Conservation (phyloP, 2,329 filamentous ascomycete genomes). For the Talaromyces sp. region DNA sequence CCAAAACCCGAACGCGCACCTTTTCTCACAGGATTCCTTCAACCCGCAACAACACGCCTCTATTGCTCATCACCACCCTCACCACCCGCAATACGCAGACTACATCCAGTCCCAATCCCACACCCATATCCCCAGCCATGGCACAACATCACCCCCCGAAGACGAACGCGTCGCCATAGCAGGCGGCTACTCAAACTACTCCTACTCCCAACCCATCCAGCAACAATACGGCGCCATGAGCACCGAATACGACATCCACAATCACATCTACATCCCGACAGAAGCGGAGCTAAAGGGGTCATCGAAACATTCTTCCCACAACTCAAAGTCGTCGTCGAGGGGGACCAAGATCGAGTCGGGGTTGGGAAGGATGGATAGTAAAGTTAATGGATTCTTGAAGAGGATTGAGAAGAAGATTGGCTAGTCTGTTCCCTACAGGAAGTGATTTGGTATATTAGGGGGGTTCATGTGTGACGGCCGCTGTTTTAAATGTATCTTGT, state of each 20-base stretch:
- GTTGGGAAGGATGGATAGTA: conserved; percentile 41
- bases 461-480: not conserved
- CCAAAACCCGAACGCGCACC: conserved; percentile 37
- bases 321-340: conserved; percentile 34
- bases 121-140: not conserved
- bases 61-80: conserved; percentile 17
- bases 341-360: conserved; percentile 41
- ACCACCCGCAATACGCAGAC: conserved; percentile 25
- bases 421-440: not conserved
- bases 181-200: conserved; percentile 45
- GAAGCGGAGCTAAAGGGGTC: conserved; percentile 40
- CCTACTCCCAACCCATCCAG: conserved; percentile 39
- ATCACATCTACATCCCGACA: conserved; percentile 48
- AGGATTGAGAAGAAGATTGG: conserved; percentile 45
- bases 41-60: conserved; percentile 19
- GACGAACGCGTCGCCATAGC: conserved; percentile 24
- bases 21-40: conserved; percentile 34
- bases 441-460: not conserved
- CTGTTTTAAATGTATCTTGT: not conserved
- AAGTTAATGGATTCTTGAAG: conserved; percentile 47
- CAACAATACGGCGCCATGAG: conserved; percentile 23
- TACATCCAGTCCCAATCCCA: conserved; percentile 23
- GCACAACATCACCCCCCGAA: not conserved
- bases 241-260: conserved; percentile 46
- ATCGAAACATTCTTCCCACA: conserved; percentile 35